phyloP scores from a whole-genome alignment of 2,329 filamentous ascomycete species.

The Aspergillus fructus region DNA sequence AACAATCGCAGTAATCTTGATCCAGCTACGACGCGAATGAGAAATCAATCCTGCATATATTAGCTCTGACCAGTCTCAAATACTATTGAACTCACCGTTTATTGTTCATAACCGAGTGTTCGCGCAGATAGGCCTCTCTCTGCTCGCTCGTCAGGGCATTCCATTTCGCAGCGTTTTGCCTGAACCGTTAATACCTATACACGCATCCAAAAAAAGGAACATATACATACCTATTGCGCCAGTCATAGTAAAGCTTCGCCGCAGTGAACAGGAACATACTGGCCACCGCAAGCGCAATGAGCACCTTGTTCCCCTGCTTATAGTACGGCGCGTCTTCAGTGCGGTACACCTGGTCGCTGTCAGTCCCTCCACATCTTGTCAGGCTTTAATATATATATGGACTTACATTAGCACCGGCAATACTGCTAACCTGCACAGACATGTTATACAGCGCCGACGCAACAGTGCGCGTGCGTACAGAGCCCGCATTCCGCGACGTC shows the following conservation, averaged over 20 bases:
- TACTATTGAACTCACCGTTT: conserved; percentile 36
- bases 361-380: no score
- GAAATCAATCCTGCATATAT: background rate
- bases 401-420: background rate
- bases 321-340: conserved; percentile 57
- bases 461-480: background rate
- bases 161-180: conserved; percentile 37
- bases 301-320: conserved; percentile 57
- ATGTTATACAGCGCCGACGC: background rate
- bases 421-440: background rate
- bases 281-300: conserved; percentile 53
- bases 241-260: background rate
- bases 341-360: conserved; percentile 50
- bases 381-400: no score
- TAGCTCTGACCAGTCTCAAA: background rate
- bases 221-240: background rate
- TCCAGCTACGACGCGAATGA: background rate
- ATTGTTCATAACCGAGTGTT: conserved; percentile 40
- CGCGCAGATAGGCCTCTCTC: conserved; percentile 37
- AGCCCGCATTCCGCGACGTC: conserved; percentile 44
- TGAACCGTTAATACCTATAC: conserved; percentile 4
- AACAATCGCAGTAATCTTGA: no score
- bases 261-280: conserved; percentile 36
- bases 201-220: background rate
- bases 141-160: conserved; percentile 39